A percentile compares a stretch with the other conserved stretches of the same genome.
phyloP scores from a whole-genome alignment of 495 filamentous ascomycete species.

The Tuber umbilicatum region DNA sequence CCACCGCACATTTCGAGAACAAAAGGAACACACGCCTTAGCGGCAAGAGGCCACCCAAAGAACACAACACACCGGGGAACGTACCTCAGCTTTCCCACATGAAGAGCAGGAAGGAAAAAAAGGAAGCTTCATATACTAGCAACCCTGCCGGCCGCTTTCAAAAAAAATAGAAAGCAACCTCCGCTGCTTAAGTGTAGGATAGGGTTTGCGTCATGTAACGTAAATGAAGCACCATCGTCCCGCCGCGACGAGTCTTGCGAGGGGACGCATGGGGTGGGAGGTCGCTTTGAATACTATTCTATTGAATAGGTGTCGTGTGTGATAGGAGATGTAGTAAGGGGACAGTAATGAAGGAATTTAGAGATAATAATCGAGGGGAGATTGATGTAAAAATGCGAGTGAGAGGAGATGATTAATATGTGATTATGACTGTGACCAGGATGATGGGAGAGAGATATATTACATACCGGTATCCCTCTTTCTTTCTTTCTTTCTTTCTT shows the following conservation, averaged over 20 bases:
- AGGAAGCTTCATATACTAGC: conserved; percentile 20
- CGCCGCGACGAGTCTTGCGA: conserved; percentile 20
- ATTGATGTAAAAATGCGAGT: conserved; percentile 9
- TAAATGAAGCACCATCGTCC: conserved; percentile 33
- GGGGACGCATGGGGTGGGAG: conserved; percentile 20
- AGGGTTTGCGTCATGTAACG: conserved; percentile 18
- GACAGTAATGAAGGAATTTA: background rate
- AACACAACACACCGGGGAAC: conserved; percentile 26
- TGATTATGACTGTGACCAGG: background rate
- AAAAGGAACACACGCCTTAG: conserved; percentile 18
- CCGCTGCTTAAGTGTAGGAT: conserved; percentile 11
- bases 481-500: background rate
- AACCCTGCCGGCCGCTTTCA: conserved; percentile 19
- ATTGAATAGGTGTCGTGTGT: background rate
- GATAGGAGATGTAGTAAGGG: too few relatives aligned
- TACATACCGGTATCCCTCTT: background rate
- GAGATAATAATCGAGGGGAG: background rate
- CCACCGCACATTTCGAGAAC: background rate
- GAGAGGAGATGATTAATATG: conserved; percentile 19
- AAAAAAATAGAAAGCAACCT: too few relatives aligned
- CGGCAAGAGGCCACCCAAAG: conserved; percentile 36
- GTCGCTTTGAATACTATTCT: conserved; percentile 18
- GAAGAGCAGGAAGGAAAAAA: background rate
- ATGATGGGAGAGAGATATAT: background rate
- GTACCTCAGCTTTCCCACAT: conserved; percentile 16